Conservation (phyloP, 2,329 filamentous ascomycete species). For the Rhynchosporium agropyri region DNA sequence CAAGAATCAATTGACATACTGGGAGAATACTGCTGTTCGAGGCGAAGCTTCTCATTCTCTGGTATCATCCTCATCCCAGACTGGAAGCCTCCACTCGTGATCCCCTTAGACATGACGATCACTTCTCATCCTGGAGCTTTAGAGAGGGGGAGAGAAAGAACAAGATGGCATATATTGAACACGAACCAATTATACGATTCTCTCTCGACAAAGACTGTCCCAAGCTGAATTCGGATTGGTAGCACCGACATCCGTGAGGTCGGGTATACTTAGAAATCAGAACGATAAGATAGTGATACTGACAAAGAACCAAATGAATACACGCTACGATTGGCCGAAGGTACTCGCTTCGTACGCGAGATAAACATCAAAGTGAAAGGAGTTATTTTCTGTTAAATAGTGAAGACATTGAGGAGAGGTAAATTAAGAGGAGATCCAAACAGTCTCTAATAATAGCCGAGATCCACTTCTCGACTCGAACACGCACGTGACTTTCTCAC, state of each 20-base stretch:
- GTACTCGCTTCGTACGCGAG: slow-evolving; percentile 18
- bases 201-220: neutral
- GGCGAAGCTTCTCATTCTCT: slow-evolving; percentile 30
- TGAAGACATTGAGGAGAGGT: too few species aligned
- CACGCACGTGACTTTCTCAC: slow-evolving; percentile 1
- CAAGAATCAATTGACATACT: slow-evolving; percentile 24
- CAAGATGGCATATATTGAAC: too few species aligned
- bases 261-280: slow-evolving; percentile 4
- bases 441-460: slow-evolving; percentile 15
- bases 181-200: too few species aligned
- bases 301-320: neutral
- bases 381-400: neutral
- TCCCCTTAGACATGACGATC: slow-evolving; percentile 25
- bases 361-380: slow-evolving; percentile 13
- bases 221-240: neutral
- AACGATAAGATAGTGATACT: neutral
- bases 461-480: neutral
- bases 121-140: neutral
- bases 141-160: too few species aligned
- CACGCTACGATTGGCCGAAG: neutral
- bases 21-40: slow-evolving; percentile 31
- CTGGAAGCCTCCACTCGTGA: slow-evolving; percentile 16
- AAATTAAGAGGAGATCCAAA: too few species aligned
- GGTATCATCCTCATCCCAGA: slow-evolving; percentile 26
- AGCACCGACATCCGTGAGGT: slow-evolving; percentile 10